phyloP scores from a whole-genome alignment of 257 asterid genomes.

The Thymus quinquecostatus region DNA sequence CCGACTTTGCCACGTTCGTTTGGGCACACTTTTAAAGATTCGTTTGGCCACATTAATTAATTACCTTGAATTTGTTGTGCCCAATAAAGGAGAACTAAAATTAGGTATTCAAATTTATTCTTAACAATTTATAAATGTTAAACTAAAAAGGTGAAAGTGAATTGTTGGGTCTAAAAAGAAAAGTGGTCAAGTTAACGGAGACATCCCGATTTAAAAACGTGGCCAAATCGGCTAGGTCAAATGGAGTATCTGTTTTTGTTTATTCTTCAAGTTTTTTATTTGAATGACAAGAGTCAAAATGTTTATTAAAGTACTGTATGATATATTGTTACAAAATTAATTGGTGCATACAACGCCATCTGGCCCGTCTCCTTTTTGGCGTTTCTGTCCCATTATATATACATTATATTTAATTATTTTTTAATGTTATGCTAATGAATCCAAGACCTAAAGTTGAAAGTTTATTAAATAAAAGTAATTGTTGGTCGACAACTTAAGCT shows the following conservation, averaged over 20 bases:
- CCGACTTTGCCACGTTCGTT: too few relatives aligned
- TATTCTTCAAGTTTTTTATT: not conserved
- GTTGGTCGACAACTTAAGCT: conserved; percentile 14
- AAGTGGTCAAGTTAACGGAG: too few relatives aligned
- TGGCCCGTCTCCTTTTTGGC: conserved; percentile 3
- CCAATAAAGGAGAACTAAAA: too few relatives aligned
- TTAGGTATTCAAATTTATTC: too few relatives aligned
- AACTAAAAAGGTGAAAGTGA: too few relatives aligned
- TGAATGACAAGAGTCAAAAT: conserved; percentile 15
- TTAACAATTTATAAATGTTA: too few relatives aligned
- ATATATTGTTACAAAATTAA: not conserved
- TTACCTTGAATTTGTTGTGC: too few relatives aligned
- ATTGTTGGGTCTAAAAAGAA: too few relatives aligned
- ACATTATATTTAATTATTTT: not conserved
- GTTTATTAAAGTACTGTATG: not conserved
- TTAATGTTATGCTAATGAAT: conserved; percentile 19
- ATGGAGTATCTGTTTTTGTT: not conserved
- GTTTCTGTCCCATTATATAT: not conserved
- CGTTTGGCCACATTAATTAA: too few relatives aligned
- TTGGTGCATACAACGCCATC: conserved; percentile 11
- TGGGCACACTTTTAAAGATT: too few relatives aligned
- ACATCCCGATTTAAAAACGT: too few relatives aligned
- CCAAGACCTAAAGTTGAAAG: conserved; percentile 26
- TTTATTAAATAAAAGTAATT: not conserved
- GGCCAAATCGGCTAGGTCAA: too few relatives aligned